These are phyloP conservation scores for Penicillium sp. DNA, from an alignment of 2,329 filamentous ascomycete species.

Conservation along the genomic window DNA sequence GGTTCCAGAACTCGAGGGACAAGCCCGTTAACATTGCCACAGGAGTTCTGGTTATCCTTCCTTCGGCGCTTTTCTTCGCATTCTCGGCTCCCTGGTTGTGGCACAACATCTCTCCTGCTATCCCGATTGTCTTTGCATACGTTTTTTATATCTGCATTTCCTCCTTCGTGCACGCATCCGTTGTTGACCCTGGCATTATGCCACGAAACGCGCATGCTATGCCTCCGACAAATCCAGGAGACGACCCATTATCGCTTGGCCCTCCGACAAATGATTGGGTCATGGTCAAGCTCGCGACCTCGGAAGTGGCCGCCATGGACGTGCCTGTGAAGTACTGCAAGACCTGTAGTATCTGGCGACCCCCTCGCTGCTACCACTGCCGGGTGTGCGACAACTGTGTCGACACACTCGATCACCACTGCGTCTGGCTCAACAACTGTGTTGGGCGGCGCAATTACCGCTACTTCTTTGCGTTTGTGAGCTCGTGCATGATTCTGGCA, in stretches of 20 bases:
- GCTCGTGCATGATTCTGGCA: slow-evolving; percentile 71
- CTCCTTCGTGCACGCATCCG: slow-evolving; percentile 89
- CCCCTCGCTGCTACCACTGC: slow-evolving; percentile 92
- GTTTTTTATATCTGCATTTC: slow-evolving; percentile 87
- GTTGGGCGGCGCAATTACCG: slow-evolving; percentile 96
- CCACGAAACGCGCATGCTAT: slow-evolving; percentile 89
- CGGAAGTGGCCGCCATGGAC: slow-evolving; percentile 82
- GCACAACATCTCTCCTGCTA: slow-evolving; percentile 79
- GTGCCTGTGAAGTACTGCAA: slow-evolving; percentile 98
- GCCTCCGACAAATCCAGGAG: slow-evolving; percentile 69
- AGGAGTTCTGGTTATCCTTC: slow-evolving; percentile 73
- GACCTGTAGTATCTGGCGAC: slow-evolving; percentile 96
- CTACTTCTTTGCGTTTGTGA: slow-evolving; percentile 93
- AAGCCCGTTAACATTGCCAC: slow-evolving; percentile 88
- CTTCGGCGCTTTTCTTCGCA: slow-evolving; percentile 76
- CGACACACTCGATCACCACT: slow-evolving; percentile 96
- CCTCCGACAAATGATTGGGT: slow-evolving; percentile 93
- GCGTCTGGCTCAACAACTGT: slow-evolving; percentile 98
- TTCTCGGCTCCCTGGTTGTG: slow-evolving; percentile 83
- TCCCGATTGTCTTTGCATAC: slow-evolving; percentile 88
- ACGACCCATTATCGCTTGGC: slow-evolving; percentile 77
- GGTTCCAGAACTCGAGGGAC: slow-evolving; percentile 83
- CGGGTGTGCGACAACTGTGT: slow-evolving; percentile 96
- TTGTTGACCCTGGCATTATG: slow-evolving; percentile 88
- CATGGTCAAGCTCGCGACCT: slow-evolving; percentile 77